Evolutionary conservation across 305 asterid genomes (phyloP), one percentile per base, ranked within the genome.

Genomic region (Fraxinus albicans): DNA sequence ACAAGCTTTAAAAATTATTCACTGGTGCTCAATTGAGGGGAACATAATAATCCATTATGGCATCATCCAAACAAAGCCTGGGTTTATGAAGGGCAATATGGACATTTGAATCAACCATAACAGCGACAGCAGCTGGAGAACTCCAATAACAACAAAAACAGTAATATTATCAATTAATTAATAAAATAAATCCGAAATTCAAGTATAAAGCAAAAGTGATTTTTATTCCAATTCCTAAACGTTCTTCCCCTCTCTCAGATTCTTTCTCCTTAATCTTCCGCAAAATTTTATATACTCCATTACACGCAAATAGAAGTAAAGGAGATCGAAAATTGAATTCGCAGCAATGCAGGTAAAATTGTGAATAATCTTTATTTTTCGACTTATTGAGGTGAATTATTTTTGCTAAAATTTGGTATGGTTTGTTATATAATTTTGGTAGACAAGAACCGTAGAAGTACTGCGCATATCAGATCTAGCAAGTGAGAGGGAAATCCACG

Each of bases 391-490:
- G 55, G 33, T 35, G 38, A 69, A 69, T 69, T 8, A 12, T 69
- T 10, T 3, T 69, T 69, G 75, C 38, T 69, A 25, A 69, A 69
- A 29, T 27, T 69, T 69, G 63, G 19, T 79, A 8, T 36, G 73
- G 31, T 25, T 10, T 67, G 35, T 27, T 25, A 8, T 42, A 53
- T 31, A 25, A 89, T 50, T 85, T 40, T 44, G 75, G 90, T 86
- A 87, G 94, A 86, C 87, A 7, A 92, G 98, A 84, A 94, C 95
- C 19, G 98, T 96, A 17, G 83, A 93, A 80, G 99, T 93, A 29
- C 89, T 87, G 87, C 90, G 91, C 78, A 77, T 96, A 34, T 96
- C 99, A 88, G 98, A 96, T 96, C 99, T 96, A 86, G 98, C 96
- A 8, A 86, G 88, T 7, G 97, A 93, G 88, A 90, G 99, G 87